phyloP scores from a whole-genome alignment of 2,329 filamentous ascomycete genomes.

The Fusarium sp. region DNA sequence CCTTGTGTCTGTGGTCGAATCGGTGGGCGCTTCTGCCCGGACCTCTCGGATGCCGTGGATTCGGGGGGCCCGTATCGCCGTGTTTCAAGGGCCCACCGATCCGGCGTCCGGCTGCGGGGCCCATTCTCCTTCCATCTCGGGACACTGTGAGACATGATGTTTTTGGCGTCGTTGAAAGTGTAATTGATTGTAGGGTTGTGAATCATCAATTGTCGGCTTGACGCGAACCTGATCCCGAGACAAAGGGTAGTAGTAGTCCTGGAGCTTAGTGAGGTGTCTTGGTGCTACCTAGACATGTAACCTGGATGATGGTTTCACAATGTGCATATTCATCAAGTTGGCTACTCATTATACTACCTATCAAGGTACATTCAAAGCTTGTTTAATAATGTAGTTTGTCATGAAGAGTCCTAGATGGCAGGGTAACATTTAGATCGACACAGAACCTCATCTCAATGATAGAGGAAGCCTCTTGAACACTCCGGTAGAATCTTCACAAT shows the following conservation, averaged over 20 bases:
- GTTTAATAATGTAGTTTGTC: background rate
- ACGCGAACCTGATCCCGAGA: background rate
- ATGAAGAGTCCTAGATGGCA: background rate
- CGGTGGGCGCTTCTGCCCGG: constrained; percentile 10
- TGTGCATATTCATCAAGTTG: background rate
- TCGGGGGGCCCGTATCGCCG: constrained; percentile 22
- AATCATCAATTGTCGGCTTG: background rate
- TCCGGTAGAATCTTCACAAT: background rate
- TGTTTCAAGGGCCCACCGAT: constrained; percentile 27
- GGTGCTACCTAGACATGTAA: background rate
- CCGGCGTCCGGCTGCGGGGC: constrained; percentile 10
- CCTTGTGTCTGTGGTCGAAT: constrained; percentile 9
- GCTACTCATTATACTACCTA: background rate
- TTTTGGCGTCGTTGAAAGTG: background rate
- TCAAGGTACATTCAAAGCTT: background rate
- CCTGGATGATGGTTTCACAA: background rate
- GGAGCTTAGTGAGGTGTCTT: background rate
- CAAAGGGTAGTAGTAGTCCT: background rate
- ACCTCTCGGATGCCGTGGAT: constrained; percentile 4
- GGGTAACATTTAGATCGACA: background rate
- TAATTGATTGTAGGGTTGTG: background rate
- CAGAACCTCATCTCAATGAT: background rate
- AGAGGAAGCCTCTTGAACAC: background rate
- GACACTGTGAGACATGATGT: constrained; percentile 1
- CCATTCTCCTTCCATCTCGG: background rate